These are phyloP conservation scores for Solanum piurae DNA, from an alignment of 257 asterid species.

Conservation along the genomic window DNA sequence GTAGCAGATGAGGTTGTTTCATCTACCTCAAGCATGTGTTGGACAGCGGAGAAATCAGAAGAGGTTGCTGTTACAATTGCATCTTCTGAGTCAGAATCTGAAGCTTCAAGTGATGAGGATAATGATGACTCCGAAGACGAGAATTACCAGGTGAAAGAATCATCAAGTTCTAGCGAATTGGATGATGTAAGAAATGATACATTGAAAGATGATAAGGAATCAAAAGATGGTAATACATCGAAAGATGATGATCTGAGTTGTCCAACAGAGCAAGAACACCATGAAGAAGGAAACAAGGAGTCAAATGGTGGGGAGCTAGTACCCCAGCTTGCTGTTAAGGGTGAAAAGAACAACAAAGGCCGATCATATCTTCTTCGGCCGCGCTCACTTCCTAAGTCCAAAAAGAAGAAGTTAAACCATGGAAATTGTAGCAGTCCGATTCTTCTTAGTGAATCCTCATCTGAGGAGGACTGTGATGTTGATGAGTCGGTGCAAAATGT, in stretches of 20 bases:
- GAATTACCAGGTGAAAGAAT: neutral
- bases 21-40: conserved; percentile 3
- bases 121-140: conserved; percentile 1
- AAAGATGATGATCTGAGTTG: neutral
- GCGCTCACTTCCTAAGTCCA: conserved; percentile 2
- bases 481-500: neutral
- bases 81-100: neutral
- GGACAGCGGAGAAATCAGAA: neutral
- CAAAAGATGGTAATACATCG: neutral
- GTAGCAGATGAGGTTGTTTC: conserved; percentile 6
- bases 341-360: neutral
- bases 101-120: conserved; percentile 11
- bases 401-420: neutral
- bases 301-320: neutral
- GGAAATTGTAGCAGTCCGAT: neutral
- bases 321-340: neutral
- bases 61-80: neutral
- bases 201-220: neutral
- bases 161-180: neutral
- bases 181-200: neutral
- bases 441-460: neutral
- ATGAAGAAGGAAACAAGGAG: neutral
- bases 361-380: conserved; percentile 5
- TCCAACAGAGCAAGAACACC: neutral
- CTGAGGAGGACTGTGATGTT: conserved; percentile 1